These are phyloP conservation scores for Malassezia pachydermatis DNA, from an alignment of 1,284 basidiomycete species.

Conservation along the genomic window DNA sequence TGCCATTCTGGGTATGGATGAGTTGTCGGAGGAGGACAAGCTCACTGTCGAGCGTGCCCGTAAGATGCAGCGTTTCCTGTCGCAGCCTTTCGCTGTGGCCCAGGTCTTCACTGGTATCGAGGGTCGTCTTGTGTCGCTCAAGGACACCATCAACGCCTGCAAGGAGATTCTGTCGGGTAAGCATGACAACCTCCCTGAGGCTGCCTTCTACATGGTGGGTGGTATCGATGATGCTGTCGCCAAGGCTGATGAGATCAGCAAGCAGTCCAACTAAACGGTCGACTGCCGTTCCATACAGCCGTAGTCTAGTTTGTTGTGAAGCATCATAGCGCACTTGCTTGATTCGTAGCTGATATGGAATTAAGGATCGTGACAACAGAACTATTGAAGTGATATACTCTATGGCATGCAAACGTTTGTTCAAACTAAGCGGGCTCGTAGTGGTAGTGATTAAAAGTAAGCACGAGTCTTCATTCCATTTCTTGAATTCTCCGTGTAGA, in stretches of 20 bases:
- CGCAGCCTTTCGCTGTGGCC: slow-evolving; percentile 97
- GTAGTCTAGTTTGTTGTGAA: background rate
- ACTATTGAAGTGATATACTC: too few relatives aligned
- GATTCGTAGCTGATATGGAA: slow-evolving; percentile 4
- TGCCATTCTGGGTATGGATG: slow-evolving; percentile 96
- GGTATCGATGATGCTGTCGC: slow-evolving; percentile 87
- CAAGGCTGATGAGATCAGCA: slow-evolving; percentile 90
- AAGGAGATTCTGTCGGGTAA: slow-evolving; percentile 75
- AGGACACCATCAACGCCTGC: slow-evolving; percentile 47
- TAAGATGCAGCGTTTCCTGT: slow-evolving; percentile 76
- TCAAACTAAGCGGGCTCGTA: too few relatives aligned
- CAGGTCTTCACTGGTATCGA: slow-evolving; percentile 98
- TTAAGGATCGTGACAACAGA: slow-evolving; percentile 3
- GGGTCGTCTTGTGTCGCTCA: slow-evolving; percentile 73
- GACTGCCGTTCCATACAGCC: background rate
- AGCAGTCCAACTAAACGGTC: slow-evolving; percentile 54
- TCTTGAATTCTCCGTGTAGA: too few relatives aligned
- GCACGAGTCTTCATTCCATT: too few relatives aligned
- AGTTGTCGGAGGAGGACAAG: slow-evolving; percentile 99
- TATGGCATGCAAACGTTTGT: background rate
- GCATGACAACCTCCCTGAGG: slow-evolving; percentile 82
- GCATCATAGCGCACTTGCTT: slow-evolving; percentile 1
- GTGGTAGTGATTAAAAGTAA: too few relatives aligned
- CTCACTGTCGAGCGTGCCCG: slow-evolving; percentile 69
- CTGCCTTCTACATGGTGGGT: slow-evolving; percentile 57